phyloP scores from a whole-genome alignment of 306 rosid species.

The Cucurbita argyrosperma region DNA sequence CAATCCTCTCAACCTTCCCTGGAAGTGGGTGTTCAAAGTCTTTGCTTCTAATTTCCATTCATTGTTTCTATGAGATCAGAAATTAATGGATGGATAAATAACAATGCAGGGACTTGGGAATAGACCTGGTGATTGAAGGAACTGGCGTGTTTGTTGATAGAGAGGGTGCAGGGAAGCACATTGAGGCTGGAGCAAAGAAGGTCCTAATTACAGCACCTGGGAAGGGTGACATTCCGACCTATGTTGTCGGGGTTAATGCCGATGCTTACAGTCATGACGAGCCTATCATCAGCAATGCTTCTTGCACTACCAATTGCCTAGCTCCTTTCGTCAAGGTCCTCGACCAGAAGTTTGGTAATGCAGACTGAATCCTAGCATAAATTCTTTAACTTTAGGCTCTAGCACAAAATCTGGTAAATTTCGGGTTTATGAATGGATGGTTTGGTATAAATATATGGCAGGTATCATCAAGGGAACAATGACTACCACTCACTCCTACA shows the following conservation, averaged over 20 bases:
- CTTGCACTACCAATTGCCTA: conserved; percentile 99
- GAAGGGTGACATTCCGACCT: conserved; percentile 95
- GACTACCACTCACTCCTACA: conserved; percentile 98
- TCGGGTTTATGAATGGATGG: background rate
- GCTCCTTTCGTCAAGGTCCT: conserved; percentile 99
- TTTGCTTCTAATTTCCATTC: background rate
- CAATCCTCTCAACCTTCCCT: conserved; percentile 71
- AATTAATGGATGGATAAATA: background rate
- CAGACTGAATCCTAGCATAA: background rate
- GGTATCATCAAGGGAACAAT: conserved; percentile 95
- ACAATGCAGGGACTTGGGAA: conserved; percentile 51
- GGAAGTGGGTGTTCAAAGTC: conserved; percentile 48
- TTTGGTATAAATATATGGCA: background rate
- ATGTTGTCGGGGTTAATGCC: conserved; percentile 89
- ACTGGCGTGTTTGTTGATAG: conserved; percentile 95
- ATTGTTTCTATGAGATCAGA: background rate
- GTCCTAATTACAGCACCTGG: conserved; percentile 97
- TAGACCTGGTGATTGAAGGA: conserved; percentile 94
- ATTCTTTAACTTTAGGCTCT: background rate
- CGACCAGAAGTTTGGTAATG: conserved; percentile 76
- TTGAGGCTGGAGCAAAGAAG: conserved; percentile 91
- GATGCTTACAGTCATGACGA: conserved; percentile 53
- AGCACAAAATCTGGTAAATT: background rate
- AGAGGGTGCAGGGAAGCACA: conserved; percentile 94
- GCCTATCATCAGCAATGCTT: conserved; percentile 88